Conservation (phyloP, 1,284 basidiomycete species). For the Exobasidium rhododendri region DNA sequence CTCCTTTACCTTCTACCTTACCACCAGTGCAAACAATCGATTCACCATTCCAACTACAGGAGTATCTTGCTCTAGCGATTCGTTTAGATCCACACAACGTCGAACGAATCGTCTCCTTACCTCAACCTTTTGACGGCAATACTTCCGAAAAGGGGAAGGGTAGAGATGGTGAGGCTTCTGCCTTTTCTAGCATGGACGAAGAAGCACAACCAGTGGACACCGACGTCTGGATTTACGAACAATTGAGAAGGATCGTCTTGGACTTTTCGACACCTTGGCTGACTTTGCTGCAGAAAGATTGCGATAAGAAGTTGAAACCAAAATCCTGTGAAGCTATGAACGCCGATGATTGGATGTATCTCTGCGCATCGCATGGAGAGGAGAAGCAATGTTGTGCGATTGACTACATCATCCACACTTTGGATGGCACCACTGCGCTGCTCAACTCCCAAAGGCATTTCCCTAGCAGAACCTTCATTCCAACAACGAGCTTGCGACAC, state of each 20-base stretch:
- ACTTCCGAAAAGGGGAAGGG: constrained; percentile 51
- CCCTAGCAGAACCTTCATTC: constrained; percentile 60
- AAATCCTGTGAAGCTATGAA: constrained; percentile 89
- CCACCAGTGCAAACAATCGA: constrained; percentile 59
- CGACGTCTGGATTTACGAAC: constrained; percentile 89
- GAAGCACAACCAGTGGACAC: constrained; percentile 58
- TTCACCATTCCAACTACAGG: constrained; percentile 89
- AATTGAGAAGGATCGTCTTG: constrained; percentile 85
- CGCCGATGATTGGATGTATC: constrained; percentile 90
- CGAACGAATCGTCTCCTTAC: constrained; percentile 70
- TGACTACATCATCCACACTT: constrained; percentile 91
- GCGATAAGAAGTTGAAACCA: constrained; percentile 53
- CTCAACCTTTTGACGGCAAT: constrained; percentile 27
- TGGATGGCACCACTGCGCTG: constrained; percentile 89
- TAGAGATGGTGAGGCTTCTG: constrained; percentile 1
- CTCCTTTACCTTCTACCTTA: constrained; percentile 2
- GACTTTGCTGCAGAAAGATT: constrained; percentile 77
- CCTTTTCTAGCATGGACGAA: constrained; percentile 7
- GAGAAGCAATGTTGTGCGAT: constrained; percentile 75
- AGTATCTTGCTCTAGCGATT: constrained; percentile 85
- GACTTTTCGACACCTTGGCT: constrained; percentile 87
- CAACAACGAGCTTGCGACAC: constrained; percentile 74
- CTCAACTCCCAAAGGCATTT: constrained; percentile 87
- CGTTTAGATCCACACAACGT: constrained; percentile 83
- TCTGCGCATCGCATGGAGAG: constrained; percentile 79